Base-by-base conservation (phyloP, 345 rosid genomes). In the Leavenworthia alabamica region DNA sequence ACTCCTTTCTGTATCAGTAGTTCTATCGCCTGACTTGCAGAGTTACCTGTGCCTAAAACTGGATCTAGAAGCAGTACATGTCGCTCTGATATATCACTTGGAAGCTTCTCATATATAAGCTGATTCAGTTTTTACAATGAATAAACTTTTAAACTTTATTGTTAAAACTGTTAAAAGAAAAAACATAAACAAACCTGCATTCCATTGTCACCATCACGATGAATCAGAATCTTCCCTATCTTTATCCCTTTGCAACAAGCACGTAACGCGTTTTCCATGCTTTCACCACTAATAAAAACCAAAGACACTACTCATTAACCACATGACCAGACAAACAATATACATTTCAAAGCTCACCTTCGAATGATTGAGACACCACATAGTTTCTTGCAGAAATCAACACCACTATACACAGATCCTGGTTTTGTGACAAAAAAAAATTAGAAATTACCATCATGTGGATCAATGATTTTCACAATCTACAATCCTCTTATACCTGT, bases 211-310 rank as follows among this genome's bases (percentile, higher is more conserved):
- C 99, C 99, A 29, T 79, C 96, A 74, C 97, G 93, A 63, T 93
- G 97, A 46, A 93, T 89, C 31, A 93, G 82, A 71, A 93, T 87
- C 76, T 93, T 93, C 60, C 99, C 99, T 55, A 89, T 85, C 74
- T 93, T 93, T 64, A 93, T 93, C 73, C 99, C 97, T 73, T 93
- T 93, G 82, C 99, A 89, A 60, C 96, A 89, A 22, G 97, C 97
- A 15, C 97, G 99, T 66, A 93, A 68, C 16, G 99, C 96, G 43
- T 93, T 89, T 82, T 93, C 97, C 99, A 89, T 93, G 81, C 97
- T 93, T 73, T 93, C 99, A 64, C 99, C 97, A 75, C 99, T 93
- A 73, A 26, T 13, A n/a, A 48, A 16, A 10, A 39, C 29, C 32
- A 43, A 71, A 24, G n/a, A n/a, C n/a, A 60, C 48, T 26, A 2